Base-by-base conservation (phyloP, 169 alveolate species). In the Plasmodium yoelii region DNA sequence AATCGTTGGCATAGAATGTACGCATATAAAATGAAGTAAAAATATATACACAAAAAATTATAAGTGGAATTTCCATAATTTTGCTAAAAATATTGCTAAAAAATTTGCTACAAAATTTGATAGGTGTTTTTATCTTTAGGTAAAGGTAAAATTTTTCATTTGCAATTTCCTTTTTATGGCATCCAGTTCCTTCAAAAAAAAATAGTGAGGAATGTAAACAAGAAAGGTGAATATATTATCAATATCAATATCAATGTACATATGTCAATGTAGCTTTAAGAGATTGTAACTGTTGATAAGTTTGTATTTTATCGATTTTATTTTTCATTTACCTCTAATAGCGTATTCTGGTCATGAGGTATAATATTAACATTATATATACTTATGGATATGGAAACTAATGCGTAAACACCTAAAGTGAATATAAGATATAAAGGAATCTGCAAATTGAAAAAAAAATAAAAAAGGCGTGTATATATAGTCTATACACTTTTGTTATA, bases 341-440 rank as follows among this genome's bases (percentile, higher is more conserved):
- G 51, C 15, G 34, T 72, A 51, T 64, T 71, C 8, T 80, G 82
- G 22, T 64, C 90, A 80, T 80, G 65, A 47, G 82, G 90, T 24
- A 80, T 60, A 34, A 55, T 80, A 80, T 80, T 80, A 56, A 80
- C 65, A 56, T 80, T 80, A 22, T 80, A 80, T 18, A 80, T 18
- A n/a, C 82, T 64, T 65, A 80, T 67, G 9, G 90, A 65, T 80
- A 80, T 80, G 15, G 72, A 80, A 9, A 67, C 44, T 42, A 55
- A 24, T 12, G 82, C 90, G 49, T 80, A 80, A 15, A 39, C 8
- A 15, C 64, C 46, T 34, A 80, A 53, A 6, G 63, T 56, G 68
- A 22, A 28, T 65, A 80, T 42, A 46, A 80, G 72, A 39, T 80
- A 80, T 19, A 67, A 34, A 12, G 90, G 90, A 34, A 80, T 80